Percentiles rank a stretch among this genome's conserved stretches.
Conservation (phyloP, 2,329 filamentous ascomycete species). For the Fusarium sp. region DNA sequence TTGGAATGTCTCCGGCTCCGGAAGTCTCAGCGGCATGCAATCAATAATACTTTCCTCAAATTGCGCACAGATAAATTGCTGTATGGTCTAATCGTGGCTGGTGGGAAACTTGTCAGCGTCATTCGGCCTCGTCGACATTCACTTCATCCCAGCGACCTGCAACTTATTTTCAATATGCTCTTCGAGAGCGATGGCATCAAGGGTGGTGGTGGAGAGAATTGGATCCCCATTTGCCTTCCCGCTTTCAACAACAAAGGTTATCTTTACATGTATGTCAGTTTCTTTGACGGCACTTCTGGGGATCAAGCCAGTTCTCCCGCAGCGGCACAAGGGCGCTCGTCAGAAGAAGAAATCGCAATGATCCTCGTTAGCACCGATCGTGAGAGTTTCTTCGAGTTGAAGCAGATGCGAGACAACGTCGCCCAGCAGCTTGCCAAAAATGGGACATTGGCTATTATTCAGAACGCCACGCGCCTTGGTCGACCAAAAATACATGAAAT, state of each 20-base stretch:
- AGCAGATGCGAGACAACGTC: conserved; percentile 74
- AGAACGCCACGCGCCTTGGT: conserved; percentile 73
- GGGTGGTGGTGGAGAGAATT: conserved; percentile 90
- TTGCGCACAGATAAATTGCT: conserved; percentile 80
- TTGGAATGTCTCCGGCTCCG: conserved; percentile 93
- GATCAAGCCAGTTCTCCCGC: conserved; percentile 53
- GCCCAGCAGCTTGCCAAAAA: conserved; percentile 77
- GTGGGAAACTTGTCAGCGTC: conserved; percentile 92
- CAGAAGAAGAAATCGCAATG: conserved; percentile 85
- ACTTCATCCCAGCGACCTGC: conserved; percentile 92
- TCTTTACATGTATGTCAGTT: conserved; percentile 99
- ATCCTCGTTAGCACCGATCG: conserved; percentile 92
- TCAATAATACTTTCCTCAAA: conserved; percentile 89
- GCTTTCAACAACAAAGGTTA: conserved; percentile 98
- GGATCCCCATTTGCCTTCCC: conserved; percentile 94
- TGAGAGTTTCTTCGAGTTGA: conserved; percentile 91
- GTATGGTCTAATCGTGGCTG: conserved; percentile 93
- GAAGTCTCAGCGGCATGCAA: conserved; percentile 84
- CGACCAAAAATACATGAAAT: conserved; percentile 79
- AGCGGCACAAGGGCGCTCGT: conserved; percentile 71
- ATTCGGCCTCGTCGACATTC: conserved; percentile 94
- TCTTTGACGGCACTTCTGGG: conserved; percentile 71
- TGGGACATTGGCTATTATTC: conserved; percentile 78
- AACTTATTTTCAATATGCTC: conserved; percentile 99
- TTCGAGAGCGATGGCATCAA: conserved; percentile 95